These are phyloP conservation scores for Nitzschia palea DNA, from an alignment of 108 stramenopile genomes.

Conservation along the genomic window DNA sequence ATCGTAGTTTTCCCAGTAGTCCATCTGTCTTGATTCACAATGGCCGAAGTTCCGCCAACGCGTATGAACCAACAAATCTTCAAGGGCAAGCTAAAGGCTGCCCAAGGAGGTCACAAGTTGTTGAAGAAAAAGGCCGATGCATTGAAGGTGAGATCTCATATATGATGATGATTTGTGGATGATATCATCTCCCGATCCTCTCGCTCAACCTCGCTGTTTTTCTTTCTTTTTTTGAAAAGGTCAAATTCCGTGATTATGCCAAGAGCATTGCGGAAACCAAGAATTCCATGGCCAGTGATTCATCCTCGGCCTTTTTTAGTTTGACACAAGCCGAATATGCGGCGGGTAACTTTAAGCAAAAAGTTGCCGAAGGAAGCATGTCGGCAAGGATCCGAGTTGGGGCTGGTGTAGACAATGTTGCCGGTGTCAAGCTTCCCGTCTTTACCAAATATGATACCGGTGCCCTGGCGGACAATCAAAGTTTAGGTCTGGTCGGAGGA, in stretches of 20 bases:
- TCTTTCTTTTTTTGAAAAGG: conserved; percentile 29
- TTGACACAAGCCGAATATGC: conserved; percentile 98
- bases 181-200: neutral
- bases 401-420: conserved; percentile 94
- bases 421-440: conserved; percentile 97
- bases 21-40: no score
- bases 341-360: conserved; percentile 96
- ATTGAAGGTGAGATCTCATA: conserved; percentile 69
- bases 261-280: conserved; percentile 95
- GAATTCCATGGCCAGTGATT: conserved; percentile 83
- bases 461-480: conserved; percentile 83
- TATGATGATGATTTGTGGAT: neutral
- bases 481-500: conserved; percentile 93
- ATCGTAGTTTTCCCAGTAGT: no score
- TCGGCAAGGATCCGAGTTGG: conserved; percentile 84
- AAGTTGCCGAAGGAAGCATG: conserved; percentile 90
- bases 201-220: neutral
- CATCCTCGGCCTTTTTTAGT: conserved; percentile 89
- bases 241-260: conserved; percentile 95
- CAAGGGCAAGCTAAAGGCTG: conserved; percentile 95
- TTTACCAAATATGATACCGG: conserved; percentile 96
- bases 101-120: conserved; percentile 92
- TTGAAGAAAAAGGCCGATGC: conserved; percentile 98
- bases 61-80: conserved; percentile 97
- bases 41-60: conserved; percentile 95